Evolutionary conservation across 768 basidiomycete genomes (phyloP), one percentile per base, ranked within the genome.

Genomic region (Mycena maculata): DNA sequence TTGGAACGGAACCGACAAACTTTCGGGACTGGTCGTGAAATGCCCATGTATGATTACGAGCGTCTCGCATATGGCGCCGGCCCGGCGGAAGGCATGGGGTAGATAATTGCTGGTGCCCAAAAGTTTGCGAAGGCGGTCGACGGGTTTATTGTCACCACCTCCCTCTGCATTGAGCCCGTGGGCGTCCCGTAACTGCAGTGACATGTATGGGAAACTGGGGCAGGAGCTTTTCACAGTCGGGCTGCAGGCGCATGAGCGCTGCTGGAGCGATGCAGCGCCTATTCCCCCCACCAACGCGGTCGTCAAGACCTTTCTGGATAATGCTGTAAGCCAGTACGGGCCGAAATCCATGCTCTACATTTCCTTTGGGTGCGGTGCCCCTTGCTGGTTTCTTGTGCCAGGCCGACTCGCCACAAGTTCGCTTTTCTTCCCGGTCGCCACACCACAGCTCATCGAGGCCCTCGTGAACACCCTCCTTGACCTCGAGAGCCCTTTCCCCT

Each of bases 11-110:
- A 63, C 41, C 12, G 67, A 68, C 49, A 53, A 64, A 44, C 39
- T 55, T 15, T 38, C 41, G 23, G 68, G 68, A 16, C 6, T 5
- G 6, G 41, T 69, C 23, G 20, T 60, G 7, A 56, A 60, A 23
- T 48, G 16, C 15, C 58, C 36, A 60, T 65, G 63, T 65, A 69
- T 63, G 68, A 69, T 56, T 28, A 65, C 30, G 63, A 69, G 27
- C 54, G 68, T 23, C 11, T 33, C n/a, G n/a, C 68, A 13, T 50
- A 55, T 38, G 63, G 52, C 22, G 38, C 47, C 7, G 67, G 67
- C 16, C 57, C 54, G 4, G 27, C 56, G 10, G 3, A 1, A 13
- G 45, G 45, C 18, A 27, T 41, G 27, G 36, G 56, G 25, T 1
- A 20, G 13, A 8, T 44, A 1, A 2, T 62, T 20, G 20, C 23